Conservation (phyloP, 192 early-diverging fungal genomes). For the Coemansia sp. region DNA sequence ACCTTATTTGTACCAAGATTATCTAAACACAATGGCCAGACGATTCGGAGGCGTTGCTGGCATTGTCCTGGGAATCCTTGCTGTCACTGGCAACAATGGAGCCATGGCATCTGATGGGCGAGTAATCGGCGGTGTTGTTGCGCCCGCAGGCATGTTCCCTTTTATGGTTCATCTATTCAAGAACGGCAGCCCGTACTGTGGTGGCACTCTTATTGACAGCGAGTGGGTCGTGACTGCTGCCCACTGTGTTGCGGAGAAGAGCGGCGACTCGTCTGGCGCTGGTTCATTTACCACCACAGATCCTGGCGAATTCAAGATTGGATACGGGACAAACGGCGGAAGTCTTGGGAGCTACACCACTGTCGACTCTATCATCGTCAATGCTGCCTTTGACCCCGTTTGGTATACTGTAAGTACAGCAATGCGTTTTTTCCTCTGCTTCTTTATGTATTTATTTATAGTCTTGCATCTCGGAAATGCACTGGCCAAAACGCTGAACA, state of each 20-base stretch:
- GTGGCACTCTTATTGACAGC: constrained; percentile 36
- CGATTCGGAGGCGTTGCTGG: background rate
- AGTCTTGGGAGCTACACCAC: constrained; percentile 16
- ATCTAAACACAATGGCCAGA: background rate
- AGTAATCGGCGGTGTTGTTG: constrained; percentile 42
- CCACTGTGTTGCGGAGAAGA: constrained; percentile 39
- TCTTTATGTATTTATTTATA: background rate
- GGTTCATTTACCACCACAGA: constrained; percentile 16
- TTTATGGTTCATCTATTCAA: constrained; percentile 50
- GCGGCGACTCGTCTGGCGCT: constrained; percentile 12
- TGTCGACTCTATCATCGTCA: constrained; percentile 38
- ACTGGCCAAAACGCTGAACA: background rate
- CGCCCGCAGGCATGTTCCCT: constrained; percentile 30
- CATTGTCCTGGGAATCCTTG: background rate
- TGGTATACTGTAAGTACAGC: constrained; percentile 48
- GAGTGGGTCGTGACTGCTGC: constrained; percentile 56
- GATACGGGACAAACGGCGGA: constrained; percentile 31
- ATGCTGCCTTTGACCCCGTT: constrained; percentile 38
- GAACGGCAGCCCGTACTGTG: constrained; percentile 41
- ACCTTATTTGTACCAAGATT: background rate
- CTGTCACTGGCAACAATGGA: background rate
- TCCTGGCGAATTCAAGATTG: constrained; percentile 26
- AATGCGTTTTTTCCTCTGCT: background rate
- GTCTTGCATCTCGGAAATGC: constrained; percentile 1
- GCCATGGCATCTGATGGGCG: constrained; percentile 1